These are phyloP conservation scores for Diplosphaera chodatii DNA, from an alignment of 139 green algal species.

Conservation along the genomic window DNA sequence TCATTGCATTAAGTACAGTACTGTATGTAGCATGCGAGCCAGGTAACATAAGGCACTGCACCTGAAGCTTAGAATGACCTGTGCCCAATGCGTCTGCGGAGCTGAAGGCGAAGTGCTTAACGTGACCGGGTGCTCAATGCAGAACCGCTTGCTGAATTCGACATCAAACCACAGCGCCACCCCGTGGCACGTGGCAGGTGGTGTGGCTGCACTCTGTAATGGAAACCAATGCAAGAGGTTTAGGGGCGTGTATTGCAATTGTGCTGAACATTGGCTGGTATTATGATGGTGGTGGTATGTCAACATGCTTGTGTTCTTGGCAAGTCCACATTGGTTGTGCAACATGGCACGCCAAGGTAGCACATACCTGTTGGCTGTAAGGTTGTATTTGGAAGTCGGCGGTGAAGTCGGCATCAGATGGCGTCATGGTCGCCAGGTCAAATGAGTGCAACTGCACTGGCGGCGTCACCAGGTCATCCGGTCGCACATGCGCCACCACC, in stretches of 20 bases:
- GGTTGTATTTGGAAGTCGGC: conserved; percentile 55
- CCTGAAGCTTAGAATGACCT: conserved; percentile 79
- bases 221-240: too few relatives aligned
- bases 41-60: background rate
- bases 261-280: too few relatives aligned
- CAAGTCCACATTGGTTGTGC: too few relatives aligned
- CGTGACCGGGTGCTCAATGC: conserved; percentile 54
- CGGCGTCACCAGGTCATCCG: conserved; percentile 42
- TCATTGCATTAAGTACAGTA: too few relatives aligned
- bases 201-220: too few relatives aligned
- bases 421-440: conserved; percentile 64
- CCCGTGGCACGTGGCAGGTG: conserved; percentile 25
- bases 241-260: too few relatives aligned
- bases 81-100: conserved; percentile 83
- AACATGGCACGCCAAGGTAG: too few relatives aligned
- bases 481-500: conserved; percentile 48
- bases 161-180: conserved; percentile 96
- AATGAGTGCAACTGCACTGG: conserved; percentile 26
- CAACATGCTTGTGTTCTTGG: too few relatives aligned
- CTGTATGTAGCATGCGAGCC: too few relatives aligned
- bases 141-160: conserved; percentile 79
- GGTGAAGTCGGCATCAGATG: conserved; percentile 80
- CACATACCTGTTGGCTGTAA: too few relatives aligned
- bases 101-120: conserved; percentile 74
- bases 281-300: too few relatives aligned